Conservation (phyloP, 352 stramenopile species). For the Pythium apleroticum region DNA sequence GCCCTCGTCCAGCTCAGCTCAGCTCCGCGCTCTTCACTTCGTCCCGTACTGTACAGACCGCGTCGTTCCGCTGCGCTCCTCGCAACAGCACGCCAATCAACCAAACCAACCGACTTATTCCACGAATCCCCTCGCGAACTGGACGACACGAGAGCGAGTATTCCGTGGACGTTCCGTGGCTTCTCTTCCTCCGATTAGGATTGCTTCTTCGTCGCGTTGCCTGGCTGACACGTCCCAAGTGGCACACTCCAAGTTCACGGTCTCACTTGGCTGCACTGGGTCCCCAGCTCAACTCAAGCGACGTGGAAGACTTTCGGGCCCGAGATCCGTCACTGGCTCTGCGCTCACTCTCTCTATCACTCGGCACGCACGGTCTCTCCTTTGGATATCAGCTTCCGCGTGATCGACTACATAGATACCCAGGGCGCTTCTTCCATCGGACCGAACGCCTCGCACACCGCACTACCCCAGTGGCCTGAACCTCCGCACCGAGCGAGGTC, state of each 20-base stretch:
- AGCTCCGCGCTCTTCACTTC: background rate
- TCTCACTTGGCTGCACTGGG: background rate
- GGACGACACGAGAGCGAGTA: background rate
- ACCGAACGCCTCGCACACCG: background rate
- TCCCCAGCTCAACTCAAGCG: background rate
- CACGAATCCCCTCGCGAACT: background rate
- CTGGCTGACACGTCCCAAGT: background rate
- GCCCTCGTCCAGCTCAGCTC: no score
- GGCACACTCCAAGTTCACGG: background rate
- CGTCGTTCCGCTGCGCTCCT: background rate
- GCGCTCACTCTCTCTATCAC: slow-evolving; percentile 5
- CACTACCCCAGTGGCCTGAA: background rate
- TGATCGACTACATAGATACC: background rate
- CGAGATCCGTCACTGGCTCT: background rate
- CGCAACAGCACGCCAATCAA: background rate
- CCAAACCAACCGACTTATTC: background rate
- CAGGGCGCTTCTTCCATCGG: background rate
- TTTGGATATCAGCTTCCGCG: background rate
- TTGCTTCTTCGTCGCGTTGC: background rate
- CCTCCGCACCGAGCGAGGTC: slow-evolving; percentile 1
- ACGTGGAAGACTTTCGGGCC: background rate
- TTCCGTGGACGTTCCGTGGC: slow-evolving; percentile 3
- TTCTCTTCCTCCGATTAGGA: slow-evolving; percentile 6
- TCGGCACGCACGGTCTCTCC: no score
- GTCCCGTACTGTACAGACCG: background rate